Percentiles rank a stretch among this genome's conserved stretches.
These are phyloP conservation scores for Ceratopteris richardii DNA, from an alignment of 75 land plant species.

Conservation along the genomic window DNA sequence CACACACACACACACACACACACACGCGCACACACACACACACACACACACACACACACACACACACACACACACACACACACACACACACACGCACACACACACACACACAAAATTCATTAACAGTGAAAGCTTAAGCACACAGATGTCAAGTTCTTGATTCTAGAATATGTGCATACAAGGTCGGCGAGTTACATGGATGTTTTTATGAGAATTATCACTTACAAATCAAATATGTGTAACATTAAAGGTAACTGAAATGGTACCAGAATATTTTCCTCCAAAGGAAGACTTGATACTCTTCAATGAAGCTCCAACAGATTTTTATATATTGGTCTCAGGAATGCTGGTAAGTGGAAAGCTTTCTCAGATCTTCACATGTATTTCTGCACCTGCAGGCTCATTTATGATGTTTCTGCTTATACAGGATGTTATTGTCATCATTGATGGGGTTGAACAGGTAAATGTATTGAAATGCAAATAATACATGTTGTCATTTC, in stretches of 20 bases:
- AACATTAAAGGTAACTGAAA: slow-evolving; percentile 33
- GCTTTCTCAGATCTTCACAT: neutral
- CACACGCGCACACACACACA: too few species aligned
- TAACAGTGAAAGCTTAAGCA: too few species aligned
- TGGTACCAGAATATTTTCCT: slow-evolving; percentile 36
- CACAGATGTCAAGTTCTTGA: too few species aligned
- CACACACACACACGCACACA: too few species aligned
- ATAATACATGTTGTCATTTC: neutral
- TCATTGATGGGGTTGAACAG: neutral
- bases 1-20: too few species aligned
- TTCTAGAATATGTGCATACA: too few species aligned
- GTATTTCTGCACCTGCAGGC: neutral
- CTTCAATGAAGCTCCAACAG: slow-evolving; percentile 29
- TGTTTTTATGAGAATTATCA: too few species aligned
- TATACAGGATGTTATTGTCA: neutral
- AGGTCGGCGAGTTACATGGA: too few species aligned
- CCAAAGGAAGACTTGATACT: slow-evolving; percentile 32
- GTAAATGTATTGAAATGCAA: neutral
- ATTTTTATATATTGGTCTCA: slow-evolving; percentile 25
- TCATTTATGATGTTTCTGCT: neutral
- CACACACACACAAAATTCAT: too few species aligned
- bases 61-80: too few species aligned
- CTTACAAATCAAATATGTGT: too few species aligned
- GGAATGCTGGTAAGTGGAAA: slow-evolving; percentile 21
- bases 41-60: too few species aligned